A percentile compares a stretch with the other conserved stretches of the same genome.
phyloP scores from a whole-genome alignment of 495 filamentous ascomycete species.

The Penicillium maclennaniae region DNA sequence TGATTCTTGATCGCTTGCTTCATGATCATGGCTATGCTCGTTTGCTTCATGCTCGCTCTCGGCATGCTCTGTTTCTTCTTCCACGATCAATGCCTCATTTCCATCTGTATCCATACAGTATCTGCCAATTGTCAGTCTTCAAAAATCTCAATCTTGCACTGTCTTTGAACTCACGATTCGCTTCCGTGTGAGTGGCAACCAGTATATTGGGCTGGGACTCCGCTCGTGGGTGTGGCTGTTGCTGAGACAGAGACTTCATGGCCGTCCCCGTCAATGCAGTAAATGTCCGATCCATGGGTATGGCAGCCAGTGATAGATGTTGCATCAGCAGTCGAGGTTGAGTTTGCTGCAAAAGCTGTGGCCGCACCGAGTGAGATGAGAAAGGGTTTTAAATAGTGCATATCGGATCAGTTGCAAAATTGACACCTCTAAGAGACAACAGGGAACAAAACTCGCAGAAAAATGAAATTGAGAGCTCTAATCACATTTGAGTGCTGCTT shows the following conservation, averaged over 20 bases:
- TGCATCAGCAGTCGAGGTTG: constrained; percentile 17
- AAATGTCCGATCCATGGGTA: constrained; percentile 34
- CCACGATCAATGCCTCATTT: constrained; percentile 41
- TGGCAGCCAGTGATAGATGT: constrained; percentile 42
- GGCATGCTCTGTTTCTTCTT: constrained; percentile 19
- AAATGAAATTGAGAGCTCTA: no score
- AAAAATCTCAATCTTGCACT: background rate
- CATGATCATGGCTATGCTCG: background rate
- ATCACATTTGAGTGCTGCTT: background rate
- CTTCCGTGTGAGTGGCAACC: constrained; percentile 49
- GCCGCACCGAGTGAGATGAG: constrained; percentile 8
- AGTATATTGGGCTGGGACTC: constrained; percentile 45
- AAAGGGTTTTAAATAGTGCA: constrained; percentile 11
- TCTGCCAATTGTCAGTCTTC: constrained; percentile 18
- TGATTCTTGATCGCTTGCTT: constrained; percentile 3
- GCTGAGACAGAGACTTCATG: constrained; percentile 40
- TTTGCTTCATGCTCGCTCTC: background rate
- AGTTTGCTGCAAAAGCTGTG: constrained; percentile 13
- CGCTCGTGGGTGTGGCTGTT: constrained; percentile 38
- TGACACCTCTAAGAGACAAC: no score
- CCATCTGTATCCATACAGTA: constrained; percentile 48
- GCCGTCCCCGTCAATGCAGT: constrained; percentile 36
- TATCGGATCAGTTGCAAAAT: background rate
- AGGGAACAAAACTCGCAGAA: no score
- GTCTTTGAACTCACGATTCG: constrained; percentile 35